Evolutionary conservation across 139 green algal genomes (phyloP).

Genomic region (Volvox africanus): DNA sequence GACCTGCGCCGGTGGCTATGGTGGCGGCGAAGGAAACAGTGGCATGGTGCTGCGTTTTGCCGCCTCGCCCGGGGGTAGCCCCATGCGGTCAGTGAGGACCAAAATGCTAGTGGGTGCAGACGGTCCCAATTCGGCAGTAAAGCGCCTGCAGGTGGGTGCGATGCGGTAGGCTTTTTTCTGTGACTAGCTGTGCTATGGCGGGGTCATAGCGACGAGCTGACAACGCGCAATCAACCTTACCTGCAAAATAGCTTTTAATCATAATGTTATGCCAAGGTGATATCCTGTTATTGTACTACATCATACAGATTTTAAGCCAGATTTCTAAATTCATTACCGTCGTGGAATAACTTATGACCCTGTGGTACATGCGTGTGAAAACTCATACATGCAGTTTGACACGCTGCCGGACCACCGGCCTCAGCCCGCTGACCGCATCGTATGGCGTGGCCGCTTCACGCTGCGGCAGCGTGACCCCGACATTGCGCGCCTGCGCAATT

Average conservation of each 20-base stretch:
- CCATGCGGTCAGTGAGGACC: not conserved
- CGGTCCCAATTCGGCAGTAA: not conserved
- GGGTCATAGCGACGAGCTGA: not conserved
- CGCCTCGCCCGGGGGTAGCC: not conserved
- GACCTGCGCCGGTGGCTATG: not conserved
- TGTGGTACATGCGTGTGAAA: no score
- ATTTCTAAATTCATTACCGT: no score
- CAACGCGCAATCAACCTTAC: no score
- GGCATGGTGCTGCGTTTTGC: slow-evolving; percentile 15
- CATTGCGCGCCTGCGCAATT: slow-evolving; percentile 12
- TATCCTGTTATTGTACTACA: no score
- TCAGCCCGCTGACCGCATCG: not conserved
- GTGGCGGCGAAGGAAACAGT: not conserved
- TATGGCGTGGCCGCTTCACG: slow-evolving; percentile 44
- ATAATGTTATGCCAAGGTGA: no score
- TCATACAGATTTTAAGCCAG: no score
- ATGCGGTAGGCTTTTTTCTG: no score
- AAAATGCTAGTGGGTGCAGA: slow-evolving; percentile 1
- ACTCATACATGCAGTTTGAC: not conserved
- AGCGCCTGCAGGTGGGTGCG: slow-evolving; percentile 3
- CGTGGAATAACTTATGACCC: no score
- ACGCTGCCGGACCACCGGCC: not conserved
- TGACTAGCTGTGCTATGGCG: no score
- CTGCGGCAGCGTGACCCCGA: slow-evolving; percentile 30
- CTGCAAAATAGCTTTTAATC: no score